Base-by-base conservation (phyloP, 208 protist species). In the Wallacemonas sp. region DNA sequence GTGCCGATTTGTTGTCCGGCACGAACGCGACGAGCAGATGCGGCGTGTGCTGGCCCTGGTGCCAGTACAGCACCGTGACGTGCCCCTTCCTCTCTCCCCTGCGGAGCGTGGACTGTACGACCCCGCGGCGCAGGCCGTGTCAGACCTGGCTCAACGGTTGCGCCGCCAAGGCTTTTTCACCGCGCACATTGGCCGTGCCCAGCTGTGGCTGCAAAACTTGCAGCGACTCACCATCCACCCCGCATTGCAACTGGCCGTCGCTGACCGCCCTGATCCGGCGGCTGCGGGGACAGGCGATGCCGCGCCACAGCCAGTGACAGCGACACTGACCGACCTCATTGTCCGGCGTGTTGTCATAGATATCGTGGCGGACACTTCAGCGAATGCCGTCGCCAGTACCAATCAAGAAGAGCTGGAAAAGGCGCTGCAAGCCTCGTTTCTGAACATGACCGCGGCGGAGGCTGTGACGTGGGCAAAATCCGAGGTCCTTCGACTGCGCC, bases 131-230 rank as follows among this genome's bases (percentile, higher is more conserved):
- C 46, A 0, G 16, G 50, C 74, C 4, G 31, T 89, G 23, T 71
- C 61, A 45, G 29, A 38, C 14, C 42, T 73, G 3, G 63, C 71
- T 1, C 2, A 46, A n/a, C 73, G 50, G 0, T 64, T 78, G 29
- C 49, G 74, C 44, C 76, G 73, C 32, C 78, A 84, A 38, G 79
- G 79, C 29, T 62, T 76, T 3, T 50, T 86, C 12, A 46, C 42
- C n/a, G 62, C 52, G 20, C 66, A 67, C 42, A 76, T 81, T 50
- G 50, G 49, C 20, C n/a, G 33, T 38, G 74, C 68, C 16, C 63
- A 86, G 69, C 64, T 74, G 61, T 89, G 82, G 79, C 68, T 86
- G 25, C 73, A 85, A 57, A 61, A 68, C 41, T 38, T 89, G 33
- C 69, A 65, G 36, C 75, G 82, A 20, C 54, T 81, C 25, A 73